A percentile compares a stretch with the other conserved stretches of the same genome.
phyloP scores from a whole-genome alignment of 2,329 filamentous ascomycete genomes.

The Shiraia sp. region DNA sequence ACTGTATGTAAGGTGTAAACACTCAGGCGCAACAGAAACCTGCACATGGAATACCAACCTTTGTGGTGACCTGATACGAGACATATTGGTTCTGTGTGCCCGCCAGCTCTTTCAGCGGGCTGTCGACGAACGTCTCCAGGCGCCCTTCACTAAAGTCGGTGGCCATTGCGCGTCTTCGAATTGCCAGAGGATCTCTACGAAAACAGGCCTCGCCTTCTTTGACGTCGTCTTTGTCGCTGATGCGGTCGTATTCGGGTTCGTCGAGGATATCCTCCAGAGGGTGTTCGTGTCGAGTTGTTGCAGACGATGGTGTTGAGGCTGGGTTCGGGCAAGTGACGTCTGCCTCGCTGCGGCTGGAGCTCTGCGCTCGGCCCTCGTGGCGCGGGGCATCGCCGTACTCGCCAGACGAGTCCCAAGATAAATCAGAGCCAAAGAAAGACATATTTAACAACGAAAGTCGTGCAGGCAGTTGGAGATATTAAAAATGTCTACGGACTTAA shows the following conservation, averaged over 20 bases:
- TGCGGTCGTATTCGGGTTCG: slow-evolving; percentile 17
- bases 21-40: slow-evolving; percentile 4
- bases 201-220: slow-evolving; percentile 4
- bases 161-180: slow-evolving; percentile 32
- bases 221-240: slow-evolving; percentile 15
- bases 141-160: slow-evolving; percentile 61
- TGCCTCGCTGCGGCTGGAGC: slow-evolving; percentile 2
- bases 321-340: slow-evolving; percentile 17
- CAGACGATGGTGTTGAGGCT: slow-evolving; percentile 8
- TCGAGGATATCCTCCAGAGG: slow-evolving; percentile 11
- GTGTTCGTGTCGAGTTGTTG: slow-evolving; percentile 1
- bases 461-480: slow-evolving; percentile 1
- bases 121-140: slow-evolving; percentile 80
- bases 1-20: slow-evolving; percentile 56
- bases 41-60: slow-evolving; percentile 57
- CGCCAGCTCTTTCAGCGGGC: slow-evolving; percentile 91
- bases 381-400: slow-evolving; percentile 2
- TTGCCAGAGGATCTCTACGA: slow-evolving; percentile 6
- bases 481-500: slow-evolving; percentile 6
- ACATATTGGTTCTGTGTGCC: slow-evolving; percentile 96
- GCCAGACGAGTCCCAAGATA: no score
- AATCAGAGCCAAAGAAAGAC: not conserved
- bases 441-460: not conserved
- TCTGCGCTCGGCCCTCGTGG: slow-evolving; percentile 1
- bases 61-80: slow-evolving; percentile 90